phyloP scores from a whole-genome alignment of 257 asterid species.

The Fraxinus americana region DNA sequence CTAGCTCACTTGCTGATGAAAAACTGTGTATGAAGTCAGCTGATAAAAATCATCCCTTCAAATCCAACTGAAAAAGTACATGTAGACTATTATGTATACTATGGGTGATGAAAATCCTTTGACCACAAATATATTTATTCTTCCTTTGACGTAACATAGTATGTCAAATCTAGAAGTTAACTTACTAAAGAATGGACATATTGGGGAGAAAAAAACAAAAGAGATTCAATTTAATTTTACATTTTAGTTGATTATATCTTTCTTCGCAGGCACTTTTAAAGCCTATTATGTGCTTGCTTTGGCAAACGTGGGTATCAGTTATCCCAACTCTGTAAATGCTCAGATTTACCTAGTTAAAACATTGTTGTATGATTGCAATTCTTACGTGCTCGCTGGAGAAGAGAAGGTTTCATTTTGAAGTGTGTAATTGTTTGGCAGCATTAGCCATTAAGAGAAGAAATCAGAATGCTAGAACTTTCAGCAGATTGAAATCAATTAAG shows the following conservation, averaged over 20 bases:
- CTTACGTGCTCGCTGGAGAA: no score
- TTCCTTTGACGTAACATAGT: neutral
- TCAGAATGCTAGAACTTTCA: slow-evolving; percentile 89
- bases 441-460: slow-evolving; percentile 45
- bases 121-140: neutral
- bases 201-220: neutral
- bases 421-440: no score
- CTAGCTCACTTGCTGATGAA: neutral
- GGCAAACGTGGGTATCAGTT: no score
- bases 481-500: slow-evolving; percentile 49
- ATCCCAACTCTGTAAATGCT: no score
- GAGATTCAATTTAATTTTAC: neutral
- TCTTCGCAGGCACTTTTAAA: no score
- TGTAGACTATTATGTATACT: no score
- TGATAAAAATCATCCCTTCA: neutral
- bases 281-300: no score
- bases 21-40: neutral
- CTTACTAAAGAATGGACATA: neutral
- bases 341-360: no score
- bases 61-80: neutral
- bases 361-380: no score
- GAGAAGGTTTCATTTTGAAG: no score
- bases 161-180: neutral
- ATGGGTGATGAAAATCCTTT: neutral
- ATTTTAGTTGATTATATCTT: no score